phyloP scores from a whole-genome alignment of 768 basidiomycete genomes.

The Rhodocollybia butyracea region DNA sequence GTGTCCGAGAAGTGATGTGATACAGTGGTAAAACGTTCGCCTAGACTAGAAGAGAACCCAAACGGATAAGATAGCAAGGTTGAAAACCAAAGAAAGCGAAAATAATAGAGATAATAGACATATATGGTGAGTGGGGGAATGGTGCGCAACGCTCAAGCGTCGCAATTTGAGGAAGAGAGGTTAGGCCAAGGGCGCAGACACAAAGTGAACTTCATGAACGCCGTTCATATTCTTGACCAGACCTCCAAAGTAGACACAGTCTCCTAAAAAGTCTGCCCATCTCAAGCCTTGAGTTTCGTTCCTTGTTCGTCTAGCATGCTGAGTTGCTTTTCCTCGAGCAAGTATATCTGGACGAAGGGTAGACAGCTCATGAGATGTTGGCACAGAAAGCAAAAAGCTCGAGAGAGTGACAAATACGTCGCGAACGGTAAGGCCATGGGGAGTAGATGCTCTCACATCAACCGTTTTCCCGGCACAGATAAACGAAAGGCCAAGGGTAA shows the following conservation, averaged over 20 bases:
- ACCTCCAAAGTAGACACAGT: conserved; percentile 3
- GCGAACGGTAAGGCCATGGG: neutral
- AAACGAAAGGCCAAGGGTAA: neutral
- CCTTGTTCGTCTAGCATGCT: neutral
- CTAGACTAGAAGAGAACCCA: neutral
- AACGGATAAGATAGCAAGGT: neutral
- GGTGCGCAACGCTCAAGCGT: neutral
- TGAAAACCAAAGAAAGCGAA: neutral
- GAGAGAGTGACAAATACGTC: conserved; percentile 3
- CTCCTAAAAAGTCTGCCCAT: conserved; percentile 1
- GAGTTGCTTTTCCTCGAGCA: neutral
- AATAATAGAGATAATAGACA: neutral
- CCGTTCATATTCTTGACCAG: neutral
- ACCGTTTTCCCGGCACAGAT: neutral
- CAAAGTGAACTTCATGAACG: neutral
- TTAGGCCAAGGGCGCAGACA: neutral
- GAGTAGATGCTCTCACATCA: neutral
- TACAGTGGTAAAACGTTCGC: too few species aligned
- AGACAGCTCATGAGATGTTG: neutral
- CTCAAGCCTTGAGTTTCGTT: neutral
- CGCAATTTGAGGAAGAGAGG: neutral
- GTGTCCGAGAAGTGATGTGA: too few species aligned
- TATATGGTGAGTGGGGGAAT: neutral
- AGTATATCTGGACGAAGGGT: neutral
- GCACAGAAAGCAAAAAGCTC: neutral